phyloP scores from a whole-genome alignment of 495 filamentous ascomycete species.

The Delitschia confertaspora region DNA sequence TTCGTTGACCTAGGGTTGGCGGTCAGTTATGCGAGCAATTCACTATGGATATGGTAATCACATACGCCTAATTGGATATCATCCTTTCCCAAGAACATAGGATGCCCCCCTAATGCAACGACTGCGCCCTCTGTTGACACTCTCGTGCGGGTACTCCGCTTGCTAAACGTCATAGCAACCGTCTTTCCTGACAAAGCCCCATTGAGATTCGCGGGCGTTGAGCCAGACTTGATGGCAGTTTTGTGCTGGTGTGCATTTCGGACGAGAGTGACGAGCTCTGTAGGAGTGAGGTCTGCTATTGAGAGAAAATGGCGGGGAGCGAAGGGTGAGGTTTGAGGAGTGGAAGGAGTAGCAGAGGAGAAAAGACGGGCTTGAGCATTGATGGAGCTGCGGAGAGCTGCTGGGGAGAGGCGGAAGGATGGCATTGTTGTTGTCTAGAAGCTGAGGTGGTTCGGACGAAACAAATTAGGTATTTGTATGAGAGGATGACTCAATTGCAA shows the following conservation, averaged over 20 bases:
- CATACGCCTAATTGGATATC: constrained; percentile 89
- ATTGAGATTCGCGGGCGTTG: constrained; percentile 48
- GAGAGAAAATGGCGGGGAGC: constrained; percentile 66
- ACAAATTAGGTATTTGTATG: constrained; percentile 20
- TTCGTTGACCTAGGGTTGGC: constrained; percentile 59
- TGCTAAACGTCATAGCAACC: constrained; percentile 91
- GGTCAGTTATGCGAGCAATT: not conserved
- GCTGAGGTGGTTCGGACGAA: too few species aligned
- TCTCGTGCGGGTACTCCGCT: constrained; percentile 84
- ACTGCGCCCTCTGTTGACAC: constrained; percentile 88
- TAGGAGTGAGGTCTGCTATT: constrained; percentile 70
- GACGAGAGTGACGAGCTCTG: constrained; percentile 73
- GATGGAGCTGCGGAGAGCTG: constrained; percentile 18
- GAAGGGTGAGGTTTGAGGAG: constrained; percentile 30
- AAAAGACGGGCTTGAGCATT: constrained; percentile 16
- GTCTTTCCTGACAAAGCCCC: constrained; percentile 62
- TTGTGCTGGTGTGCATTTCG: constrained; percentile 73
- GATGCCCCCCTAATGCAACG: constrained; percentile 73
- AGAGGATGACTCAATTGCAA: not conserved
- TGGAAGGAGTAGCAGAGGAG: constrained; percentile 12
- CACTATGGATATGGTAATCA: not conserved
- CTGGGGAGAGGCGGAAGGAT: constrained; percentile 13
- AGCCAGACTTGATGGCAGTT: constrained; percentile 62
- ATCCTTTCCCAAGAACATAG: constrained; percentile 90
- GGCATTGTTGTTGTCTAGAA: constrained; percentile 14